Percentiles rank a stretch among this genome's conserved stretches.
Evolutionary conservation across 1,284 basidiomycete genomes (phyloP).

Genomic region (Erythrobasidium hasegawianum): DNA sequence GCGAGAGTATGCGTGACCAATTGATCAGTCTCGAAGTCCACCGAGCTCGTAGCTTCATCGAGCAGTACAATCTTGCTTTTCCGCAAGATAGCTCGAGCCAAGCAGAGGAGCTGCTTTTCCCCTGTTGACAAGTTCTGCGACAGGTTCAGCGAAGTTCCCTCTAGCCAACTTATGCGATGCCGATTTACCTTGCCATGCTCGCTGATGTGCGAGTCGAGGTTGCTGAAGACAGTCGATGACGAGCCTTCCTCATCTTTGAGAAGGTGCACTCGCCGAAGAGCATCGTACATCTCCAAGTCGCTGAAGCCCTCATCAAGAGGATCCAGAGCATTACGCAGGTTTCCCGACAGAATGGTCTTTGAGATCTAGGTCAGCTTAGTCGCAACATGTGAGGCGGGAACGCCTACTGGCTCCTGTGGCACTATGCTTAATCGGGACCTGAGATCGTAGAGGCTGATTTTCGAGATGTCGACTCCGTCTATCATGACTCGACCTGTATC

Average conservation of each 20-base stretch:
- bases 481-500: slow-evolving; percentile 54
- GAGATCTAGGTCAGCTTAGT: too few species aligned
- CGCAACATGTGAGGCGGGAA: too few species aligned
- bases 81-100: slow-evolving; percentile 69
- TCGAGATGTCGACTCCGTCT: slow-evolving; percentile 76
- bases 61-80: slow-evolving; percentile 79
- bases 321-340: slow-evolving; percentile 37
- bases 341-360: slow-evolving; percentile 29
- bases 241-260: not conserved
- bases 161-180: not conserved
- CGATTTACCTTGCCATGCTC: slow-evolving; percentile 39
- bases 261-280: slow-evolving; percentile 10
- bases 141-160: not conserved
- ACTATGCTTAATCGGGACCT: slow-evolving; percentile 78
- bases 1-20: slow-evolving; percentile 48
- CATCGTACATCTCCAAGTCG: slow-evolving; percentile 3
- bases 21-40: slow-evolving; percentile 54
- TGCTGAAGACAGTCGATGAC: slow-evolving; percentile 32
- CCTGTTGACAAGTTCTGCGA: slow-evolving; percentile 76
- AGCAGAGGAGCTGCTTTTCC: slow-evolving; percentile 78
- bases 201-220: slow-evolving; percentile 42
- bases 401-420: slow-evolving; percentile 59
- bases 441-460: slow-evolving; percentile 73
- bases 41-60: slow-evolving; percentile 59
- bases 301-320: slow-evolving; percentile 38